Conservation (phyloP, 1,139 yeast genomes). For the Sugiyamaella pinicola region DNA sequence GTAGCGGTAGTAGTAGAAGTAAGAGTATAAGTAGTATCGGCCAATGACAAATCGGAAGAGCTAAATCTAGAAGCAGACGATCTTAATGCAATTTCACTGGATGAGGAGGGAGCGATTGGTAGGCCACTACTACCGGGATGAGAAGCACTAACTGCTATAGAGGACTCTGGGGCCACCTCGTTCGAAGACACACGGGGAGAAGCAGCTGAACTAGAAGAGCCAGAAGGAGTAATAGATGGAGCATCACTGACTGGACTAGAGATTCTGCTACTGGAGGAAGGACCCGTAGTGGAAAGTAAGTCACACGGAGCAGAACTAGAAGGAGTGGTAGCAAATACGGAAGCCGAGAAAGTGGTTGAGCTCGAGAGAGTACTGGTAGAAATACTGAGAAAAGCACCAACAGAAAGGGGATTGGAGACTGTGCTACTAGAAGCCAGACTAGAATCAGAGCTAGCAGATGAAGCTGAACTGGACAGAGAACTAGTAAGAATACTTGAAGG, state of each 20-base stretch:
- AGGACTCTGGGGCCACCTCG: too few species aligned
- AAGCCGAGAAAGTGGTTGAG: neutral
- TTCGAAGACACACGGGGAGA: constrained; percentile 15
- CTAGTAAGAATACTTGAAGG: neutral
- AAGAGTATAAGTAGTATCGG: neutral
- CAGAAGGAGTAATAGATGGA: constrained; percentile 11
- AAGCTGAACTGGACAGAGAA: neutral
- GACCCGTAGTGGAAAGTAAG: too few species aligned
- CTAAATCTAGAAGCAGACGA: too few species aligned
- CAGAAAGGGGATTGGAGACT: neutral
- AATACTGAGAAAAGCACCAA: too few species aligned
- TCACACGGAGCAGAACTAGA: constrained; percentile 16
- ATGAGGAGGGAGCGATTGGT: too few species aligned
- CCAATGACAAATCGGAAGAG: too few species aligned
- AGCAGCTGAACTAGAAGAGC: constrained; percentile 18
- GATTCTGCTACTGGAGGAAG: constrained; percentile 14
- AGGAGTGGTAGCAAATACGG: neutral
- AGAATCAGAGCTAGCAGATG: neutral
- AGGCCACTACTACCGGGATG: too few species aligned
- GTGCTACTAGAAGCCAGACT: neutral
- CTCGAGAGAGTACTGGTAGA: neutral
- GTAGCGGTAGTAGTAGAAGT: neutral
- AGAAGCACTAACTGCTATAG: too few species aligned
- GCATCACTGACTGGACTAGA: constrained; percentile 18
- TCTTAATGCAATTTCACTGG: too few species aligned